These are phyloP conservation scores for Teratosphaeriaceae sp. DNA, from an alignment of 2,329 filamentous ascomycete genomes.

Conservation along the genomic window DNA sequence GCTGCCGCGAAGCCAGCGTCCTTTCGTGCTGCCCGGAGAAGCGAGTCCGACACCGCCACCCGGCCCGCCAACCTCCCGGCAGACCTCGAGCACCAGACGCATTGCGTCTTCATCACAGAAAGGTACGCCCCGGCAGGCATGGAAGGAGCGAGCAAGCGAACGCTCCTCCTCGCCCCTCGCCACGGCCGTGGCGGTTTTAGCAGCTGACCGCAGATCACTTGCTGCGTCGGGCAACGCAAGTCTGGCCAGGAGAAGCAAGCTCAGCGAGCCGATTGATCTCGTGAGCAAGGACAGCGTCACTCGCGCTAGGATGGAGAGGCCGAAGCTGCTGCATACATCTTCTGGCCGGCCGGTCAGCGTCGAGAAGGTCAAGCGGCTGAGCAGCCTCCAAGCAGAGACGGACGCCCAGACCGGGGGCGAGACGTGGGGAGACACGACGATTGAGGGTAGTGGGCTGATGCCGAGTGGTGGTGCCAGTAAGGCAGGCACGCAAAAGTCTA, in stretches of 20 bases:
- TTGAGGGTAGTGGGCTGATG: constrained; percentile 15
- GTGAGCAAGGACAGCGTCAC: constrained; percentile 26
- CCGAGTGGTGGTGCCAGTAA: constrained; percentile 8
- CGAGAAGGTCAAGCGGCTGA: constrained; percentile 20
- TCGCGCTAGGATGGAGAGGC: constrained; percentile 7
- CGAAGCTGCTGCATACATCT: constrained; percentile 15
- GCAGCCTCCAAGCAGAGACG: constrained; percentile 23
- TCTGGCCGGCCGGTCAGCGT: constrained; percentile 19
- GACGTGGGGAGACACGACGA: constrained; percentile 17
- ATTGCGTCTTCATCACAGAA: constrained; percentile 5
- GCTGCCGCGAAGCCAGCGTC: constrained; percentile 24
- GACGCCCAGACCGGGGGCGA: constrained; percentile 14
- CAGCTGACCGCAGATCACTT: constrained; percentile 5
- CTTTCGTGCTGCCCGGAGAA: constrained; percentile 27
- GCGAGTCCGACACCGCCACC: constrained; percentile 30
- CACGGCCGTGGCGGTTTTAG: constrained; percentile 11
- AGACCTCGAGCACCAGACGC: constrained; percentile 5
- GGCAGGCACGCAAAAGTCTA: constrained; percentile 13
- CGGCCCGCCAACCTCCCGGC: constrained; percentile 13
- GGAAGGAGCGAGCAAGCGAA: constrained; percentile 14
- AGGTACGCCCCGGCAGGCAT: constrained; percentile 8
- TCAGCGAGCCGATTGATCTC: constrained; percentile 22
- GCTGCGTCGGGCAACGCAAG: background rate
- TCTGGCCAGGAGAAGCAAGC: constrained; percentile 8
- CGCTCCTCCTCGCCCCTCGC: constrained; percentile 21